Evolutionary conservation across 192 early-diverging fungal species (phyloP).

Genomic region (Gorgonomyces haynaldii): DNA sequence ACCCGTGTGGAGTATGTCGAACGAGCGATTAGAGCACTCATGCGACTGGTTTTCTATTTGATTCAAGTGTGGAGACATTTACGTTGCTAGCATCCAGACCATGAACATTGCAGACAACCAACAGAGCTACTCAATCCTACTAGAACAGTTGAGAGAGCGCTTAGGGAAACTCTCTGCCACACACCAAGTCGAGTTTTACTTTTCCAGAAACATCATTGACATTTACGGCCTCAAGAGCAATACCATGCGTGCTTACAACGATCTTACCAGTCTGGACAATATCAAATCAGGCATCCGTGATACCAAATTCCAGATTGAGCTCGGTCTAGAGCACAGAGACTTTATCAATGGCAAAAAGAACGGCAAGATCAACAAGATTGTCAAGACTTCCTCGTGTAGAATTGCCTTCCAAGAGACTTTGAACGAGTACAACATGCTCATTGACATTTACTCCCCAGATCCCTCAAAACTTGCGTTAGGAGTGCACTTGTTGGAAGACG

Average conservation of each 20-base stretch:
- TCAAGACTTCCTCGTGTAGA: constrained; percentile 55
- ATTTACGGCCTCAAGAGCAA: constrained; percentile 57
- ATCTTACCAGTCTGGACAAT: constrained; percentile 37
- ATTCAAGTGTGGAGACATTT: constrained; percentile 30
- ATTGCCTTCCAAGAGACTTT: constrained; percentile 58
- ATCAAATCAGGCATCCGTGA: constrained; percentile 51
- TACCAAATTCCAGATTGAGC: constrained; percentile 63
- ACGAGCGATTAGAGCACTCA: constrained; percentile 56
- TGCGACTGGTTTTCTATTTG: constrained; percentile 44
- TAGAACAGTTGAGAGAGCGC: constrained; percentile 23
- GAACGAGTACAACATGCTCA: constrained; percentile 71
- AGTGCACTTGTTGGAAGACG: constrained; percentile 58
- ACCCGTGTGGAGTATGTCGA: constrained; percentile 60
- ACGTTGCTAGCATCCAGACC: constrained; percentile 32
- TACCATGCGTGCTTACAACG: constrained; percentile 47
- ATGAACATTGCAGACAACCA: constrained; percentile 2
- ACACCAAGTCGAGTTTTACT: constrained; percentile 52
- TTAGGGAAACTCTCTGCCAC: constrained; percentile 34
- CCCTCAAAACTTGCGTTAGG: constrained; percentile 54
- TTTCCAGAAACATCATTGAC: constrained; percentile 45
- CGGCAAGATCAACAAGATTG: constrained; percentile 80
- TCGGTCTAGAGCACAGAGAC: constrained; percentile 66
- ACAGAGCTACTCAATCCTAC: background rate
- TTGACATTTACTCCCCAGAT: constrained; percentile 51
- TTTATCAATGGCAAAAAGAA: constrained; percentile 84